Evolutionary conservation across 1,284 basidiomycete genomes (phyloP).

Genomic region (Apiotrichum porosum): DNA sequence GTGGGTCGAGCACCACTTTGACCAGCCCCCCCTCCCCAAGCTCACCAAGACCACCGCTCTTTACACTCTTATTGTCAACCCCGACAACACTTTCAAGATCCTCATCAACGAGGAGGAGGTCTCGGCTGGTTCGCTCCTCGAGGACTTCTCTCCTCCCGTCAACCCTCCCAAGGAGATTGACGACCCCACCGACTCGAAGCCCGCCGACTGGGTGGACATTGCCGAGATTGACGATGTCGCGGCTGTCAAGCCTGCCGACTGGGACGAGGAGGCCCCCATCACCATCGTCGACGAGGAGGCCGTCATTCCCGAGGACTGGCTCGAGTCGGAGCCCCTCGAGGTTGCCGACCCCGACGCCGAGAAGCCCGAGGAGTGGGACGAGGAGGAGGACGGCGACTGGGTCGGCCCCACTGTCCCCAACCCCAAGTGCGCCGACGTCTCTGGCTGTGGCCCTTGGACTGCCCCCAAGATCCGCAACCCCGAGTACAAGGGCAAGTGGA

Average conservation of each 20-base stretch:
- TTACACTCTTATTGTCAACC: constrained; percentile 90
- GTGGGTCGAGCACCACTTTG: constrained; percentile 95
- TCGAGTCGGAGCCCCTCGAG: constrained; percentile 75
- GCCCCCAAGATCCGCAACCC: constrained; percentile 85
- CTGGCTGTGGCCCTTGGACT: constrained; percentile 93
- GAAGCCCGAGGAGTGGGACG: constrained; percentile 99
- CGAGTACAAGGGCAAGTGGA: constrained; percentile 93
- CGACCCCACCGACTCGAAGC: constrained; percentile 87
- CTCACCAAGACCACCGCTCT: constrained; percentile 86
- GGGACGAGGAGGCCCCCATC: constrained; percentile 91
- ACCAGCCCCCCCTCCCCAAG: constrained; percentile 70
- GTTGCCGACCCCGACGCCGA: constrained; percentile 89
- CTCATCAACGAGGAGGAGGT: constrained; percentile 82
- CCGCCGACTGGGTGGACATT: constrained; percentile 86
- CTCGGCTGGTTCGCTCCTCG: constrained; percentile 76
- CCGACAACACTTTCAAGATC: constrained; percentile 92
- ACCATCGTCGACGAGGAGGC: constrained; percentile 85
- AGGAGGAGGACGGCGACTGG: constrained; percentile 99
- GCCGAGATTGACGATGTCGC: constrained; percentile 79
- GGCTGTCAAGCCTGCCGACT: constrained; percentile 87
- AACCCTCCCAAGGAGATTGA: constrained; percentile 89
- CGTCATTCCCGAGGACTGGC: constrained; percentile 89
- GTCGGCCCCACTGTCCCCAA: constrained; percentile 82
- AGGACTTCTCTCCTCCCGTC: constrained; percentile 92
- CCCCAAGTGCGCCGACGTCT: constrained; percentile 80